Conservation (phyloP, 257 asterid species). For the Solanum bulbocastanum region DNA sequence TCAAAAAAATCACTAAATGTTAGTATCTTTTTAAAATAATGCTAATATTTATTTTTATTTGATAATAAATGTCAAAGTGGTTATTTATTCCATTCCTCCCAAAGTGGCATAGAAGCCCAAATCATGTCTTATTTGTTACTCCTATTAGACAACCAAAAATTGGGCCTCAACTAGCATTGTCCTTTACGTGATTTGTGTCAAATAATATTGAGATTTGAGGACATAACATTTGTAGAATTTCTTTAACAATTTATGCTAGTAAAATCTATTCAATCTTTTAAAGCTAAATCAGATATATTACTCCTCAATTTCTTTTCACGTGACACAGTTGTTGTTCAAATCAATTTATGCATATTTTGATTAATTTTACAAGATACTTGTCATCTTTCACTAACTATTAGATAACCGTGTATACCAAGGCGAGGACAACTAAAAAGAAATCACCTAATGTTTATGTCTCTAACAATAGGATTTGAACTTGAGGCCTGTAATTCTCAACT, state of each 20-base stretch:
- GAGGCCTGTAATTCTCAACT: background rate
- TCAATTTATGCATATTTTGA: background rate
- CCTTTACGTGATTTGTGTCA: background rate
- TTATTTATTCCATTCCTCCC: background rate
- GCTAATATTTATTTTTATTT: too few relatives aligned
- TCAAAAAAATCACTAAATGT: background rate
- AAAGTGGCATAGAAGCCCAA: background rate
- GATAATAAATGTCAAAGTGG: background rate
- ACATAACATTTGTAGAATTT: background rate
- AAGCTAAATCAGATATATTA: background rate
- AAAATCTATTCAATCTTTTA: background rate
- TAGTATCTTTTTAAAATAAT: too few relatives aligned
- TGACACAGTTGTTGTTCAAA: background rate
- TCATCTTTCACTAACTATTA: background rate
- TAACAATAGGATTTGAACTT: background rate
- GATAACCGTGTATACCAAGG: background rate
- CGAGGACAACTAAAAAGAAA: background rate
- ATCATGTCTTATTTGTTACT: background rate
- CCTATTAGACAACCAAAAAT: background rate
- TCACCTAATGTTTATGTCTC: background rate
- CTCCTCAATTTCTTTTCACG: background rate
- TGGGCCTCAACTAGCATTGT: background rate
- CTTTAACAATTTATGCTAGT: background rate
- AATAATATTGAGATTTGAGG: background rate
- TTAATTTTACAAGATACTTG: background rate